Conservation (phyloP, 257 asterid genomes). For the Galeopsis tetrahit region DNA sequence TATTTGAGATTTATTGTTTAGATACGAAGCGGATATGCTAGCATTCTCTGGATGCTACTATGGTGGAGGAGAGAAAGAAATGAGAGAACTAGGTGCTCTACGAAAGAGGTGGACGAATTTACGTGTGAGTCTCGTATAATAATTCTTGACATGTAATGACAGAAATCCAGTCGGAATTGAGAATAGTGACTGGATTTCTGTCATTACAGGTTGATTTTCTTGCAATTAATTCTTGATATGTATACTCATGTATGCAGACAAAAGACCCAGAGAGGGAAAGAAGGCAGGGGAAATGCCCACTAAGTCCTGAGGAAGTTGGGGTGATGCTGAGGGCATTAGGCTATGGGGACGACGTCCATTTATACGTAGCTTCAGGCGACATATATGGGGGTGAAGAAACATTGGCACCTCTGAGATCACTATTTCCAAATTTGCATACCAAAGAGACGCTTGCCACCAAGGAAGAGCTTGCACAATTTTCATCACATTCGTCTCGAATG, state of each 20-base stretch:
- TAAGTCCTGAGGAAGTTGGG: slow-evolving; percentile 74
- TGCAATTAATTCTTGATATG: no score
- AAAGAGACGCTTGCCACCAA: slow-evolving; percentile 63
- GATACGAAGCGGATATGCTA: slow-evolving; percentile 80
- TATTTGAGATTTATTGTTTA: slow-evolving; percentile 10
- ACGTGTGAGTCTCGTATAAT: slow-evolving; percentile 47
- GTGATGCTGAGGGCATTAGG: slow-evolving; percentile 77
- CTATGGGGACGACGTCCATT: slow-evolving; percentile 57
- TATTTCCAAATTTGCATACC: slow-evolving; percentile 66
- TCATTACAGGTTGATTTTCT: no score
- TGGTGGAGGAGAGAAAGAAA: slow-evolving; percentile 69
- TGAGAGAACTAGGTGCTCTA: slow-evolving; percentile 49
- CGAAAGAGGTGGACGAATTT: slow-evolving; percentile 70
- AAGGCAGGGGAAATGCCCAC: slow-evolving; percentile 67
- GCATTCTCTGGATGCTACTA: slow-evolving; percentile 81
- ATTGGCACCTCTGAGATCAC: slow-evolving; percentile 64
- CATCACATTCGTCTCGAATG: slow-evolving; percentile 69
- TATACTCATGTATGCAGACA: slow-evolving; percentile 38
- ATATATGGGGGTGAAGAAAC: slow-evolving; percentile 68
- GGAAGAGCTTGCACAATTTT: slow-evolving; percentile 57
- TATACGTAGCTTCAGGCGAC: slow-evolving; percentile 74
- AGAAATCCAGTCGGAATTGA: no score
- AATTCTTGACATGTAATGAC: no score
- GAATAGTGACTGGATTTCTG: no score
- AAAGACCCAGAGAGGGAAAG: slow-evolving; percentile 63